Percentiles rank a stretch among this genome's conserved stretches.
Evolutionary conservation across 1,284 basidiomycete species (phyloP).

Genomic region (Fomitopsis betulina): DNA sequence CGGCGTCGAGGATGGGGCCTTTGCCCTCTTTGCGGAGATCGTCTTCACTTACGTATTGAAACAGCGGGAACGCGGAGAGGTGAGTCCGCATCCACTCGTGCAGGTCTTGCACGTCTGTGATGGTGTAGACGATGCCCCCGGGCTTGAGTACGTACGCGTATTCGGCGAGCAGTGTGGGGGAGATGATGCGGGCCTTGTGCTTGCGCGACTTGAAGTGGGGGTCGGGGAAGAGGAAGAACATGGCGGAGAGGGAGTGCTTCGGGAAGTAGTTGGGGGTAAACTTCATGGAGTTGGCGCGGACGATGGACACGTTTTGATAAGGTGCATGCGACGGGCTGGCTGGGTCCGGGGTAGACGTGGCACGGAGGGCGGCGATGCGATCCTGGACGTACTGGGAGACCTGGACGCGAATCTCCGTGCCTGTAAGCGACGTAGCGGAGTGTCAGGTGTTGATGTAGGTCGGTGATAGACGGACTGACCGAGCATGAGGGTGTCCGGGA

Average conservation of each 20-base stretch:
- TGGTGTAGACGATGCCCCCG: constrained; percentile 94
- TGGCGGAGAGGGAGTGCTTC: constrained; percentile 85
- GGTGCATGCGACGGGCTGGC: constrained; percentile 34
- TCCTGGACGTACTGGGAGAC: constrained; percentile 97
- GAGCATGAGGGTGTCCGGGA: constrained; percentile 91
- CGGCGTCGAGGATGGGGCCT: constrained; percentile 74
- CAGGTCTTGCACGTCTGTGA: constrained; percentile 94
- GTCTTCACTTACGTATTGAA: constrained; percentile 75
- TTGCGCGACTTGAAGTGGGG: constrained; percentile 98
- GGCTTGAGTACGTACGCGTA: constrained; percentile 93
- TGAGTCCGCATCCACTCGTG: constrained; percentile 96
- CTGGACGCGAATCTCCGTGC: constrained; percentile 96
- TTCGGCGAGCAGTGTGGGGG: constrained; percentile 88
- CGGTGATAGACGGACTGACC: constrained; percentile 50
- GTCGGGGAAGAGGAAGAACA: constrained; percentile 99
- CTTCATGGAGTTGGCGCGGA: constrained; percentile 98
- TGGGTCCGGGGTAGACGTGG: constrained; percentile 43
- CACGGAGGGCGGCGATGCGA: constrained; percentile 84
- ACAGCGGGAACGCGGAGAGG: constrained; percentile 82
- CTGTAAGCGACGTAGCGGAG: constrained; percentile 35
- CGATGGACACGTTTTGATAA: constrained; percentile 92
- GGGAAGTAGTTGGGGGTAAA: constrained; percentile 96
- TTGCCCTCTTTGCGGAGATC: constrained; percentile 69
- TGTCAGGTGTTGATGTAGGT: constrained; percentile 7
- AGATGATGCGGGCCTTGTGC: constrained; percentile 98